Percentiles rank a stretch among this genome's conserved stretches.
Evolutionary conservation across 345 rosid genomes (phyloP).

Genomic region (Xanthoceras sorbifolium): DNA sequence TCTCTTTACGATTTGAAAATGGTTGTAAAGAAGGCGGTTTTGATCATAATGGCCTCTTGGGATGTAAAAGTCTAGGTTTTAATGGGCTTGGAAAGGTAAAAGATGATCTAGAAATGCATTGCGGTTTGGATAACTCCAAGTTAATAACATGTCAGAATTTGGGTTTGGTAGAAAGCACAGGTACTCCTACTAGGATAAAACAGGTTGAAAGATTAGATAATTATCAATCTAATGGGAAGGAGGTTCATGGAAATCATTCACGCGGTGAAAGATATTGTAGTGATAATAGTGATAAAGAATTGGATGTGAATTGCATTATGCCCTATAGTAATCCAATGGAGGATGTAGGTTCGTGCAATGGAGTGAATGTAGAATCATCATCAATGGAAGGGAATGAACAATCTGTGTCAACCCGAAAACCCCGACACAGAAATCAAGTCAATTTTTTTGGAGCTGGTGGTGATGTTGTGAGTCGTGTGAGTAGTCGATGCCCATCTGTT

Average conservation of each 20-base stretch:
- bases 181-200: slow-evolving; percentile 15
- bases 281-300: slow-evolving; percentile 32
- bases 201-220: slow-evolving; percentile 28
- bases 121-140: slow-evolving; percentile 27
- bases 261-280: slow-evolving; percentile 32
- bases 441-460: slow-evolving; percentile 43
- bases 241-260: slow-evolving; percentile 22
- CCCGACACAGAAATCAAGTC: slow-evolving; percentile 26
- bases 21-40: slow-evolving; percentile 31
- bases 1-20: slow-evolving; percentile 54
- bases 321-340: slow-evolving; percentile 41
- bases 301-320: slow-evolving; percentile 37
- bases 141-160: slow-evolving; percentile 31
- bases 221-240: slow-evolving; percentile 35
- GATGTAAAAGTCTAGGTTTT: slow-evolving; percentile 33
- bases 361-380: slow-evolving; percentile 35
- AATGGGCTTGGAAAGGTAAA: slow-evolving; percentile 34
- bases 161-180: slow-evolving; percentile 19
- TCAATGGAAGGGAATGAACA: slow-evolving; percentile 30
- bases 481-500: slow-evolving; percentile 55
- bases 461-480: slow-evolving; percentile 53
- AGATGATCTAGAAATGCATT: slow-evolving; percentile 27
- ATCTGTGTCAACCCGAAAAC: slow-evolving; percentile 29
- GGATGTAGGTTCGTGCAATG: slow-evolving; percentile 53
- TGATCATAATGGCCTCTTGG: slow-evolving; percentile 30